phyloP scores from a whole-genome alignment of 768 basidiomycete species.

The Strobilomyces dryophilus region DNA sequence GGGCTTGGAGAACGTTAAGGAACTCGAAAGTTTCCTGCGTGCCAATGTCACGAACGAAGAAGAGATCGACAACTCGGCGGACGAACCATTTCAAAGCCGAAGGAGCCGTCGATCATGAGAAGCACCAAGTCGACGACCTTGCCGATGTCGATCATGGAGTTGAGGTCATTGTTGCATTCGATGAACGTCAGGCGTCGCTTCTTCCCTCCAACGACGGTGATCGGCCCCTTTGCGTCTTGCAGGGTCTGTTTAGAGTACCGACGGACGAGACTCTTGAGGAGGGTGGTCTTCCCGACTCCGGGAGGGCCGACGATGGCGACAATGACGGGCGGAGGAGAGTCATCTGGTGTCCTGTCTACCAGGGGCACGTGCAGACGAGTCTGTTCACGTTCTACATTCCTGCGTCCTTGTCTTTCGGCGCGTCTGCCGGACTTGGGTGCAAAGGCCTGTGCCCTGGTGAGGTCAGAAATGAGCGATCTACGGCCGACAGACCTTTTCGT shows the following conservation, averaged over 20 bases:
- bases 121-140: slow-evolving; percentile 96
- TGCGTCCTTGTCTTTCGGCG: slow-evolving; percentile 84
- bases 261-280: slow-evolving; percentile 86
- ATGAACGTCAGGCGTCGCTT: slow-evolving; percentile 91
- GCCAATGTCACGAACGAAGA: neutral
- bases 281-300: slow-evolving; percentile 94
- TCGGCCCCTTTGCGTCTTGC: slow-evolving; percentile 84
- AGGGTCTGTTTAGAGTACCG: slow-evolving; percentile 93
- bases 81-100: slow-evolving; percentile 98
- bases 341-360: slow-evolving; percentile 90
- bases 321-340: slow-evolving; percentile 88
- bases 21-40: slow-evolving; percentile 96
- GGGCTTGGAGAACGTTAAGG: slow-evolving; percentile 92
- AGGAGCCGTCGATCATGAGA: slow-evolving; percentile 96
- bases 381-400: slow-evolving; percentile 92
- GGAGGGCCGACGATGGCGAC: slow-evolving; percentile 95
- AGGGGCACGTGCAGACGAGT: slow-evolving; percentile 94
- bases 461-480: neutral
- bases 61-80: neutral
- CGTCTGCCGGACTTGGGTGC: slow-evolving; percentile 86
- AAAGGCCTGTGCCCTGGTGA: slow-evolving; percentile 56
- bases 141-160: slow-evolving; percentile 97
- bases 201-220: slow-evolving; percentile 94
- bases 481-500: slow-evolving; percentile 68
- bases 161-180: slow-evolving; percentile 96